Conservation (phyloP, 225 moss, liverwort and hornwort species). For the Pseudoscleropodium purum region DNA sequence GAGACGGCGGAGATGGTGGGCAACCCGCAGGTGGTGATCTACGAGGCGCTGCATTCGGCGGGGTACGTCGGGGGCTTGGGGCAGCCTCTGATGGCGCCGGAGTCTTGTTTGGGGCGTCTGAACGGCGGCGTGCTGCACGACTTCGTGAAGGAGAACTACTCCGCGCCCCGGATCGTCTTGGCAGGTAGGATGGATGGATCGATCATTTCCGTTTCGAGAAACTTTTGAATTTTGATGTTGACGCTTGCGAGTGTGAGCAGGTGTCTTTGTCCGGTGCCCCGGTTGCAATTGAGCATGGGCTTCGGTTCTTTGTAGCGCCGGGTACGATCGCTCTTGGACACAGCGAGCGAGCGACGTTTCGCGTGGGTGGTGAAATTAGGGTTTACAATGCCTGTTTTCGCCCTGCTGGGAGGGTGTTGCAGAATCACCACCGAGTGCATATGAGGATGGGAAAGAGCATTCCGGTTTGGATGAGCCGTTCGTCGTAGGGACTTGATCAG, state of each 20-base stretch:
- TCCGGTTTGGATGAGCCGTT: not conserved
- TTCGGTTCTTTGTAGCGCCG: not conserved
- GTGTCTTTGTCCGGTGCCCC: not conserved
- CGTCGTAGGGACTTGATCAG: not conserved
- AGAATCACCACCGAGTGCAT: not conserved
- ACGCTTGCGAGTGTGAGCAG: not conserved
- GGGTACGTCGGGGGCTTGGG: slow-evolving; percentile 77
- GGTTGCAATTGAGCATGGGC: not conserved
- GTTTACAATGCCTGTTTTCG: not conserved
- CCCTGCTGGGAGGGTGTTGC: not conserved
- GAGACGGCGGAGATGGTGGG: slow-evolving; percentile 69
- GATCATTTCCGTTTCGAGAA: not conserved
- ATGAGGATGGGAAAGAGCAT: not conserved
- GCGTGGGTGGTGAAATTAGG: not conserved
- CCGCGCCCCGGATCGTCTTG: slow-evolving; percentile 74
- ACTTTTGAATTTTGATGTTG: not conserved
- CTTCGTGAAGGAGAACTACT: slow-evolving; percentile 75
- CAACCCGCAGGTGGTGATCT: slow-evolving; percentile 69
- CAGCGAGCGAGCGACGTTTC: not conserved
- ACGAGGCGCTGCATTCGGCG: slow-evolving; percentile 86
- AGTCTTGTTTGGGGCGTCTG: slow-evolving; percentile 56
- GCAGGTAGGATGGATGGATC: slow-evolving; percentile 20
- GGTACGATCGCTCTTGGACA: not conserved
- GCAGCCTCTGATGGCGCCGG: slow-evolving; percentile 74
- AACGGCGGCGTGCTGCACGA: slow-evolving; percentile 52